Base-by-base conservation (phyloP, 345 rosid genomes). In the Gossypioides kirkii region DNA sequence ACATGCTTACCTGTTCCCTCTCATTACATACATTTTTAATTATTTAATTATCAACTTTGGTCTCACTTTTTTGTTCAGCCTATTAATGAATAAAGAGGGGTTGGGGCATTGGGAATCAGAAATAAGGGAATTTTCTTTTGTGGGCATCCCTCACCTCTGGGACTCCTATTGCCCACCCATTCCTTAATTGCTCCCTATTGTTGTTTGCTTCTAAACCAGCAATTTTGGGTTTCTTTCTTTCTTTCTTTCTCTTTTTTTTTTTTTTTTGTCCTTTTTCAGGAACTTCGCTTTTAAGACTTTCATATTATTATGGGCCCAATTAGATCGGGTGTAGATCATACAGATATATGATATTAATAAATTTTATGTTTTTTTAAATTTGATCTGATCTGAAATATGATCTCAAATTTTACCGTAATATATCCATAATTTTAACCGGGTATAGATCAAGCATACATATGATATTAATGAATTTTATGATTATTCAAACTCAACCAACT, bases 1-100 rank as follows among this genome's bases (percentile, higher is more conserved):
- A 49, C 50, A 55, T 38, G 50, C 63, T 41, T 55, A 70, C 22
- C 64, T 70, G 63, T 41, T 54, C 73, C 49, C 50, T 54, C 62
- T 36, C 2, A 20, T 26, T 8, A 22, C 61, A 5, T 8, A 22
- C 61, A 5, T 58, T 58, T 32, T 47, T 47, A 67, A 67, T 47
- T 25, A 47, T 67, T 25, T 20, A 3, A 8, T 55, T 55, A 17
- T 9, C 3, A 66, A 13, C 23, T 66, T 41, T 41, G 45, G n/a
- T 46, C 22, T 62, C 41, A 71, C 65, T 20, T 55, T 55, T 62
- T n/a, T 18, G 8, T 5, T 60, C 18, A 10, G 1, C 63, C 6
- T 60, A 6, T 55, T 22, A 22, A 67, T 46, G 18, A 56, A 61
- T 61, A 53, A 50, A 61, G 66, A 56, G 68, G 60, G 60, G 11